Evolutionary conservation across 2,329 filamentous ascomycete species (phyloP), one percentile per base, ranked within the genome.

Genomic region (Trichophyton mentagrophytes): DNA sequence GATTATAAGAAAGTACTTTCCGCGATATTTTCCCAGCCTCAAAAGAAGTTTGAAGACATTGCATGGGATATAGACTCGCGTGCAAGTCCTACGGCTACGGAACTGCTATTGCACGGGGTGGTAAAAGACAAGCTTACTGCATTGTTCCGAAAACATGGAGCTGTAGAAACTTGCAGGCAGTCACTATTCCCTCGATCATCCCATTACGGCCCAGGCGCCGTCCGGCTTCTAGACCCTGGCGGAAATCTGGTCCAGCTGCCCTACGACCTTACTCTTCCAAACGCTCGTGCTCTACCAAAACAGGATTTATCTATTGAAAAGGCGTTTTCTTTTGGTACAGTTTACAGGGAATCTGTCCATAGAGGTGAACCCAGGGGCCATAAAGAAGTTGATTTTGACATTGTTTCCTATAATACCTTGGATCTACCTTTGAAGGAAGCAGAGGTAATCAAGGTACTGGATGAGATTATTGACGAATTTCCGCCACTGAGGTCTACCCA

Each of bases 311-410:
- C 84, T 3, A 75, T 89, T 3, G 83, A 89, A 65, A 88, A 89
- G 65, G 89, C 88, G 0, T 96, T 90, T 72, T 85, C 88, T 0
- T 96, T 99, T 71, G 91, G 90, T 5, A 86, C 82, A 38, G 90
- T 97, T 0, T 97, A 90, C 70, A 84, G 93, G 46, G 88, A 95
- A 65, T 85, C 82, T 53, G 79, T 85, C 57, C 85, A 85, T 60
- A 90, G 89, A 6, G 88, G 89, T 1, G 88, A 95, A 66, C 93
- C 93, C 5, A 81, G 82, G 61, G 87, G 86, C 68, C 87, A 89
- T 70, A 87, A 89, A 8, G 93, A 97, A 70, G 91, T 95, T 1
- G 91, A 97, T 71, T 99, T 97, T 71, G 93, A 99, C 73, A 90
- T 99, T 62, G 82, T 96, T n/a, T 92, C 90, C 0, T 82, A 84